These are phyloP conservation scores for Taiozyma onychis DNA, from an alignment of 1,139 yeast genomes.

Conservation along the genomic window DNA sequence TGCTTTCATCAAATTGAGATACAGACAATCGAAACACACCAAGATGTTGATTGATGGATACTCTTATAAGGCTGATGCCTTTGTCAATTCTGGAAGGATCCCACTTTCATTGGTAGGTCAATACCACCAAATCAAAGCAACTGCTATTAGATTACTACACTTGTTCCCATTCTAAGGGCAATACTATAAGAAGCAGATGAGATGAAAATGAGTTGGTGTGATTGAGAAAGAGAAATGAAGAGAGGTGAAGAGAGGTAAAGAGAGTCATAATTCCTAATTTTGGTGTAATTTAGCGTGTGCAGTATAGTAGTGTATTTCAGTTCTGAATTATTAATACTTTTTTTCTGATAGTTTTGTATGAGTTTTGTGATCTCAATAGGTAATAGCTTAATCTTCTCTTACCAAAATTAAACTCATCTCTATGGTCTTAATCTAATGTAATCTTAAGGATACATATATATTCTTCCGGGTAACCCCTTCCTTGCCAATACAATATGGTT, in stretches of 20 bases:
- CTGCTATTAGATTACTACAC: constrained; percentile 5
- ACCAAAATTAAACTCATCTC: too few relatives aligned
- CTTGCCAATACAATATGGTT: too few relatives aligned
- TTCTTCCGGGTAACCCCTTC: neutral
- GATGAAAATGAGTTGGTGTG: neutral
- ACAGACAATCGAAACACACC: constrained; percentile 71
- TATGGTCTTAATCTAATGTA: too few relatives aligned
- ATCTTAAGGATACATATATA: too few relatives aligned
- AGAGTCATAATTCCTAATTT: neutral
- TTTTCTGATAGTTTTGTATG: too few relatives aligned
- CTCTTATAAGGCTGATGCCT: constrained; percentile 63
- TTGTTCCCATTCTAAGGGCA: constrained; percentile 9
- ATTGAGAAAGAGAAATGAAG: neutral
- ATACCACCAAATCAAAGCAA: constrained; percentile 54
- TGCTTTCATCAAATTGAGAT: constrained; percentile 68
- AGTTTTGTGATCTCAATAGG: too few relatives aligned
- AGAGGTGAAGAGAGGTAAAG: neutral
- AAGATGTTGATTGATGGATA: constrained; percentile 62
- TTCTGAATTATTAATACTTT: neutral
- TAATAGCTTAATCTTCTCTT: too few relatives aligned
- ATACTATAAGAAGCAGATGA: neutral
- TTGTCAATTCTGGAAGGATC: constrained; percentile 48
- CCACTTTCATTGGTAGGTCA: constrained; percentile 51
- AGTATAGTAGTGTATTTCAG: neutral
- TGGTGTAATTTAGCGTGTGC: neutral